Evolutionary conservation across 495 filamentous ascomycete species (phyloP), one percentile per base, ranked within the genome.

Genomic region (Xylaria castorea): DNA sequence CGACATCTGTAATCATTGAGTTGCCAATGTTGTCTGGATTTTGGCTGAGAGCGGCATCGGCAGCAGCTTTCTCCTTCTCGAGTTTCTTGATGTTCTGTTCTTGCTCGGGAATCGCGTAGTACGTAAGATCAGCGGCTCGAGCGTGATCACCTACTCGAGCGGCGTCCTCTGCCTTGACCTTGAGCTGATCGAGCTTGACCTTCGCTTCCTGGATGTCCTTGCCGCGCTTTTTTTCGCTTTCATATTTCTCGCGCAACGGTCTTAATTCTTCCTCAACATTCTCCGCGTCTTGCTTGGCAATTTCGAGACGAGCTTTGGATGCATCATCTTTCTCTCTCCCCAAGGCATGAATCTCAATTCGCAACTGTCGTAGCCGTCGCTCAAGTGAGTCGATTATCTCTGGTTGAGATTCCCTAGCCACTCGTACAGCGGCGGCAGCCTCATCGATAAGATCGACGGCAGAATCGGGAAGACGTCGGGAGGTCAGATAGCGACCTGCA

Each of bases 371-470:
- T 34, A 92, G 85, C 75, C 90, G 92, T 60, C 96, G 91, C 78
- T 98, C 95, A 38, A 99, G 87, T 22, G 92, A 97, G 81, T 99
- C 96, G 51, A 99, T 89, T 38, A 93, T 90, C 81, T 99, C 96
- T 4, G 96, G 96, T 74, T 97, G 94, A 0, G 96, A 98, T 81
- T 99, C 96, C 38, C 96, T 91, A 3, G 94, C 93, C 11, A 98
- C 97, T 65, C 95, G 87, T 68, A 98, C 96, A 18, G 96, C 95
- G 12, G 96, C 94, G 0, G 96, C 96, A 34, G 96, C 96, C 81
- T 99, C 96, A 77, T 99, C 96, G 72, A 99, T 92, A 25, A 99
- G 85, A 80, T 99, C 96, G 53, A 99, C 95, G 9, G 96, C 97
- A 2, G 96, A 98, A 80, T 99, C 96, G 6, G 96, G 96, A 50